A percentile compares a stretch with the other conserved stretches of the same genome.
Evolutionary conservation across 2,329 filamentous ascomycete species (phyloP).

Genomic region (Fusarium euwallaceae): DNA sequence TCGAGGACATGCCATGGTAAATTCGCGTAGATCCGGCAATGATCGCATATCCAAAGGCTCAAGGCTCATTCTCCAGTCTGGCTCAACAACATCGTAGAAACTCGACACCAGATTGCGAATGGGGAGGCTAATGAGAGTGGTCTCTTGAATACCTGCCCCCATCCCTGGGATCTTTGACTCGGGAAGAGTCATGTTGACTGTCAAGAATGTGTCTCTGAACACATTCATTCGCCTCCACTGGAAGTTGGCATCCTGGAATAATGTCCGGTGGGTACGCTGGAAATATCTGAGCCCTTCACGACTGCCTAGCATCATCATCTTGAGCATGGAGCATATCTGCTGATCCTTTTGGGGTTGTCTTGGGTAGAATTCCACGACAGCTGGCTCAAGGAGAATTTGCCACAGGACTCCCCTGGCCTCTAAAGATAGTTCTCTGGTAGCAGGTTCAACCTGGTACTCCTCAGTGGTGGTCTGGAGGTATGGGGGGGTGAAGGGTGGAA

Average conservation of each 20-base stretch:
- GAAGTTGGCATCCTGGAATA: conserved; percentile 4
- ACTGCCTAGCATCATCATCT: neutral
- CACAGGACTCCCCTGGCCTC: neutral
- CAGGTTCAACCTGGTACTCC: neutral
- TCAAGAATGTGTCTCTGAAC: conserved; percentile 21
- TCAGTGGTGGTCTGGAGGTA: neutral
- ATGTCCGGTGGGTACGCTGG: neutral
- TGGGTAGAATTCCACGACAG: conserved; percentile 5
- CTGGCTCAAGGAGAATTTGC: neutral
- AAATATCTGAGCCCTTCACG: neutral
- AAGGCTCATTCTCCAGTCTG: neutral
- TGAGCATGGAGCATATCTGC: neutral
- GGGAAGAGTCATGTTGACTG: conserved; percentile 18
- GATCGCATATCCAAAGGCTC: neutral
- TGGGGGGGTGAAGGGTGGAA: neutral
- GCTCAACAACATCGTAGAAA: neutral
- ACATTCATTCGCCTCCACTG: conserved; percentile 10
- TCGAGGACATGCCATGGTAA: conserved; percentile 21
- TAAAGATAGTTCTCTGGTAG: neutral
- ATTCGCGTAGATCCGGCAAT: conserved; percentile 19
- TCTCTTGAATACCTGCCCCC: neutral
- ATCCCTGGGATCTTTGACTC: neutral
- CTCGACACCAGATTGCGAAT: conserved; percentile 15
- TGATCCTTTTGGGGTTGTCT: neutral
- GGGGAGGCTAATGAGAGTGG: conserved; percentile 1